These are phyloP conservation scores for Solanum hybrid DNA, from an alignment of 305 asterid species.

Conservation along the genomic window DNA sequence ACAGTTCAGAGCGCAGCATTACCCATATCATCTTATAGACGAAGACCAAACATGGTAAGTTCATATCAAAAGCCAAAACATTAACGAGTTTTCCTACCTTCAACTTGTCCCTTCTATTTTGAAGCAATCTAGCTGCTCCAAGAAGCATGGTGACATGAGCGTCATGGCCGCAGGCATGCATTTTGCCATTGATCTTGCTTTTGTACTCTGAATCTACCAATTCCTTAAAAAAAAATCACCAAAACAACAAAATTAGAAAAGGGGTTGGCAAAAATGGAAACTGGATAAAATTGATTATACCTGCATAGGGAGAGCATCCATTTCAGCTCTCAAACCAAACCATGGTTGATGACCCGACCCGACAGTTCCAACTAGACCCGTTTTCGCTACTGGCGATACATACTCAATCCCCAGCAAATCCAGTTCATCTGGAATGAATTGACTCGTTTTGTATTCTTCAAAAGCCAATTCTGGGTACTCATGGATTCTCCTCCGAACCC, in stretches of 20 bases:
- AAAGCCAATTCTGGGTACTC: conserved; percentile 71
- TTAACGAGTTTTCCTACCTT: conserved; percentile 31
- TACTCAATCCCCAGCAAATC: conserved; percentile 56
- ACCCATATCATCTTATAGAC: not conserved
- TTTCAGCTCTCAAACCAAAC: conserved; percentile 80
- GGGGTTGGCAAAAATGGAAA: not conserved
- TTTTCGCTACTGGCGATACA: conserved; percentile 62
- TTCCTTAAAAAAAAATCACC: conserved; percentile 31
- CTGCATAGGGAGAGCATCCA: conserved; percentile 95
- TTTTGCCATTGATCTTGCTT: conserved; percentile 73
- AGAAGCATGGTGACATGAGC: conserved; percentile 88
- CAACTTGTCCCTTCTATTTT: conserved; percentile 38
- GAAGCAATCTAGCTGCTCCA: conserved; percentile 84
- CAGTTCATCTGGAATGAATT: conserved; percentile 60
- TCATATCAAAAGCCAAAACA: not conserved
- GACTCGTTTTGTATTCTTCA: conserved; percentile 65
- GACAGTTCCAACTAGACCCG: conserved; percentile 69
- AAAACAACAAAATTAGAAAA: not conserved
- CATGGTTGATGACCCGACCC: conserved; percentile 73
- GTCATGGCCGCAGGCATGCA: conserved; percentile 96
- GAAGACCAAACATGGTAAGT: not conserved
- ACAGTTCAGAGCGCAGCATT: not conserved
- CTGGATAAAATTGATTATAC: conserved; percentile 6
- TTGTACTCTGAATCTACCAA: conserved; percentile 82
- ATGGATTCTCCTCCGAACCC: conserved; percentile 64